A percentile compares a stretch with the other conserved stretches of the same genome.
phyloP scores from a whole-genome alignment of 2,329 filamentous ascomycete species.

The Sporothrix protearum region DNA sequence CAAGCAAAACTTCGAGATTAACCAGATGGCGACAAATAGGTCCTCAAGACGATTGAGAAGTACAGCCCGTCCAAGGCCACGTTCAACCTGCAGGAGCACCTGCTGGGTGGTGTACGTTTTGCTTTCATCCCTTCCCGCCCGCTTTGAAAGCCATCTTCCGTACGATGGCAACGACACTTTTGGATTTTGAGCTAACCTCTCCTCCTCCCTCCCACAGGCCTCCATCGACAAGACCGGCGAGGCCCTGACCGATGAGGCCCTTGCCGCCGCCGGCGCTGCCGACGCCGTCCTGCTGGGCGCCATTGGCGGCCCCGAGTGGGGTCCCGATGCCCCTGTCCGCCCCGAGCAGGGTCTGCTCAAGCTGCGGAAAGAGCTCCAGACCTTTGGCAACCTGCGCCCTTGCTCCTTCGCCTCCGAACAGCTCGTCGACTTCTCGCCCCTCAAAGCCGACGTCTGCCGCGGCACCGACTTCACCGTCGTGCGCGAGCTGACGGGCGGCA shows the following conservation, averaged over 20 bases:
- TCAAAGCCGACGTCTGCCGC: slow-evolving; percentile 79
- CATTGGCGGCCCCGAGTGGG: slow-evolving; percentile 96
- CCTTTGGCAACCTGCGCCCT: slow-evolving; percentile 91
- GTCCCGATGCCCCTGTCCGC: slow-evolving; percentile 72
- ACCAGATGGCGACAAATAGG: slow-evolving; percentile 43
- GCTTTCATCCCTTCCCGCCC: slow-evolving; percentile 25
- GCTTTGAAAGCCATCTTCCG: background rate
- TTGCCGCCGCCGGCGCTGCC: slow-evolving; percentile 76
- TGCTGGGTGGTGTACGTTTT: slow-evolving; percentile 80
- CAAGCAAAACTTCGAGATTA: background rate
- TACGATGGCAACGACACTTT: background rate
- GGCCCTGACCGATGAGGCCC: slow-evolving; percentile 77
- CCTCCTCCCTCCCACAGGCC: slow-evolving; percentile 50
- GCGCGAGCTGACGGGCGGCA: slow-evolving; percentile 85
- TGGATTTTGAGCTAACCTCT: background rate
- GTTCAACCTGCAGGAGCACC: slow-evolving; percentile 87
- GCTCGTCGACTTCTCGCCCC: slow-evolving; percentile 78
- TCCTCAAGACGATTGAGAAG: slow-evolving; percentile 75
- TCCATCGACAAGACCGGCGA: slow-evolving; percentile 80
- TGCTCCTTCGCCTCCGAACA: slow-evolving; percentile 92
- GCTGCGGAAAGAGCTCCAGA: slow-evolving; percentile 88
- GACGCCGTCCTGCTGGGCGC: slow-evolving; percentile 90
- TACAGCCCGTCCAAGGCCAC: slow-evolving; percentile 63
- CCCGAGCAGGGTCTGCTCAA: slow-evolving; percentile 89
- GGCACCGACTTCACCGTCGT: slow-evolving; percentile 91